These are phyloP conservation scores for Cutaneotrichosporon cutaneum DNA, from an alignment of 1,284 basidiomycete species.

Conservation along the genomic window DNA sequence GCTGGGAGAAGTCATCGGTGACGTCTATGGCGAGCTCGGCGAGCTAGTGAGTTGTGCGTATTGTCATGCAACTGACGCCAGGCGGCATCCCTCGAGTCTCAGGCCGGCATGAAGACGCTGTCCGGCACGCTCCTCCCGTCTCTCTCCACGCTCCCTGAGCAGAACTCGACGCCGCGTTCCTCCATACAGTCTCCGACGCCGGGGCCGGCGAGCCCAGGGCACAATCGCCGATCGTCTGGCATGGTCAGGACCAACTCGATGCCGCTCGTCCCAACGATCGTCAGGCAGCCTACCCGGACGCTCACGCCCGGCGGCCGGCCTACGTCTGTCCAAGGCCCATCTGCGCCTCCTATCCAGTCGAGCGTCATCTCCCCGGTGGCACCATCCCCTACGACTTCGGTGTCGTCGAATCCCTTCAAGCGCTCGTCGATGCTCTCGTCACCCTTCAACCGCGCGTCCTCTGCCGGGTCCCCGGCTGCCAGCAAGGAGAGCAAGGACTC, in stretches of 20 bases:
- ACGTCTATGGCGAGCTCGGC: constrained; percentile 77
- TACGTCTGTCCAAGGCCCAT: constrained; percentile 41
- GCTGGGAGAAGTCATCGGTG: constrained; percentile 78
- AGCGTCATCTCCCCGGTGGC: constrained; percentile 44
- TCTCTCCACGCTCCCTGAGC: constrained; percentile 29
- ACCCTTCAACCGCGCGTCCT: constrained; percentile 38
- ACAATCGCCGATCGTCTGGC: not conserved
- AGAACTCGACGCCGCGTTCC: not conserved
- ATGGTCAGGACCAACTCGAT: constrained; percentile 26
- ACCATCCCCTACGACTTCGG: constrained; percentile 17
- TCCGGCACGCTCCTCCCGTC: constrained; percentile 50
- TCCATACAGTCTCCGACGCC: constrained; percentile 11
- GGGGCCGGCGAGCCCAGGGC: not conserved
- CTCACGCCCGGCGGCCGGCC: constrained; percentile 47
- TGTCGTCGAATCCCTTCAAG: constrained; percentile 44
- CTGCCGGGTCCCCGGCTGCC: constrained; percentile 16
- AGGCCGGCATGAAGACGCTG: constrained; percentile 49
- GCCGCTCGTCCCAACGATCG: constrained; percentile 5
- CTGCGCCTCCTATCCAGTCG: constrained; percentile 38
- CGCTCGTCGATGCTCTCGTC: constrained; percentile 39
- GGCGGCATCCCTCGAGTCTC: constrained; percentile 52
- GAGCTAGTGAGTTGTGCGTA: constrained; percentile 56
- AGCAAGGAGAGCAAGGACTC: constrained; percentile 12
- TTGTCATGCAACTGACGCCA: constrained; percentile 19
- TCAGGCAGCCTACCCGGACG: constrained; percentile 22